Percentiles rank a stretch among this genome's conserved stretches.
Evolutionary conservation across 805 yeast genomes (phyloP).

Genomic region (Suhomyces vadensis): DNA sequence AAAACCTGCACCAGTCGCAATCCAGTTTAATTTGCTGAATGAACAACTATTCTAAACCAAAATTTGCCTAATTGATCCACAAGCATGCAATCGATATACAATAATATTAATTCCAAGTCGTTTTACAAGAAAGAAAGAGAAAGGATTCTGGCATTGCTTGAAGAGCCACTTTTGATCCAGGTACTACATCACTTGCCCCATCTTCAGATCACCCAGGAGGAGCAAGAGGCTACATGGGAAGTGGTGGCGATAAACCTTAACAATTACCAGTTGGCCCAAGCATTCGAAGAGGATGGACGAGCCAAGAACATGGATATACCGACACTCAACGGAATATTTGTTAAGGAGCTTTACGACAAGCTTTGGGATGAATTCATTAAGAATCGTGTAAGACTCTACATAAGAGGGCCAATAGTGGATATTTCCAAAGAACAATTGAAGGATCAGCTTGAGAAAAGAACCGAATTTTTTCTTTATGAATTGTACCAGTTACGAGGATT

Average conservation of each 20-base stretch:
- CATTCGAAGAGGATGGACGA: constrained; percentile 12
- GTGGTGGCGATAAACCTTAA: constrained; percentile 34
- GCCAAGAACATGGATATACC: constrained; percentile 20
- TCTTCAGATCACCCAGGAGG: constrained; percentile 24
- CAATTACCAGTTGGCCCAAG: constrained; percentile 17
- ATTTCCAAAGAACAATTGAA: background rate
- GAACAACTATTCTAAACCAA: no score
- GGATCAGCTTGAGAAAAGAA: constrained; percentile 3
- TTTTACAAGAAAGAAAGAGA: constrained; percentile 29
- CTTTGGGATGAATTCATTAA: constrained; percentile 17
- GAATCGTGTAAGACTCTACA: background rate
- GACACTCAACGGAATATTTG: constrained; percentile 26
- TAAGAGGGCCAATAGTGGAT: background rate
- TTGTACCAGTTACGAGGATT: constrained; percentile 19
- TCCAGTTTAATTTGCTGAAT: no score
- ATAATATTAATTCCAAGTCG: constrained; percentile 15
- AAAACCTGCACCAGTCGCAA: no score
- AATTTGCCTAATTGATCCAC: background rate
- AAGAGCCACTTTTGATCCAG: constrained; percentile 28
- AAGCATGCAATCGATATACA: background rate
- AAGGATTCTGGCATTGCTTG: constrained; percentile 21
- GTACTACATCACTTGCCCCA: constrained; percentile 34
- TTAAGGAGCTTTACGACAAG: constrained; percentile 22
- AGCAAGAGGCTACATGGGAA: constrained; percentile 35
- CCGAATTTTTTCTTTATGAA: constrained; percentile 21